A percentile compares a stretch with the other conserved stretches of the same genome.
phyloP scores from a whole-genome alignment of 768 basidiomycete species.

The Clitopilus hobsonii region DNA sequence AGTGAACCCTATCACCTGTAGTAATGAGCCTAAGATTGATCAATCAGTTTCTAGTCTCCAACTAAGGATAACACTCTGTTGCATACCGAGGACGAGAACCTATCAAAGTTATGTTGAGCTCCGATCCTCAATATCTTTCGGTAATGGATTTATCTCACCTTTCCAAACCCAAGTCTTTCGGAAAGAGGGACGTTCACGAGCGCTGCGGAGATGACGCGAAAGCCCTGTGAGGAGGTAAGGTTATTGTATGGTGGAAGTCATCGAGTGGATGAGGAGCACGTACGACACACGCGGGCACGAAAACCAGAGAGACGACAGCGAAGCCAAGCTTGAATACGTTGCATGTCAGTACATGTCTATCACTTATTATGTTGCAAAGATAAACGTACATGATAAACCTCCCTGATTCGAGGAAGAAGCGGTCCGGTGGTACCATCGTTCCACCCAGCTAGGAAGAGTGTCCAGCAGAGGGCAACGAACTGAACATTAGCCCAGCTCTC shows the following conservation, averaged over 20 bases:
- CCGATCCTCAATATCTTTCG: not conserved
- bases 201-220: slow-evolving; percentile 29
- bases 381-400: slow-evolving; percentile 17
- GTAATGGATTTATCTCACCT: slow-evolving; percentile 13
- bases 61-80: not conserved
- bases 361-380: too few relatives aligned
- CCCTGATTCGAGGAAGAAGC: slow-evolving; percentile 20
- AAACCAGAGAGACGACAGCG: slow-evolving; percentile 35
- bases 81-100: slow-evolving; percentile 17
- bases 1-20: slow-evolving; percentile 40
- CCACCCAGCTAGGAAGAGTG: slow-evolving; percentile 38
- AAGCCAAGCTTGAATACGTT: slow-evolving; percentile 31
- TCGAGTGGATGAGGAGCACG: not conserved
- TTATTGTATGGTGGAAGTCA: not conserved
- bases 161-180: slow-evolving; percentile 24
- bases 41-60: not conserved
- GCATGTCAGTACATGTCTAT: not conserved
- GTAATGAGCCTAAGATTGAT: slow-evolving; percentile 30
- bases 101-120: slow-evolving; percentile 1
- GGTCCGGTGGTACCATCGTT: slow-evolving; percentile 23
- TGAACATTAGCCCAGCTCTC: slow-evolving; percentile 18
- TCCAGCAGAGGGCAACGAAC: slow-evolving; percentile 36
- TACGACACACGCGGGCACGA: slow-evolving; percentile 33
- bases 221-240: slow-evolving; percentile 13
- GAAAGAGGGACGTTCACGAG: slow-evolving; percentile 23